These are phyloP conservation scores for Globisporangium irregulare DNA, from an alignment of 352 stramenopile species.

Conservation along the genomic window DNA sequence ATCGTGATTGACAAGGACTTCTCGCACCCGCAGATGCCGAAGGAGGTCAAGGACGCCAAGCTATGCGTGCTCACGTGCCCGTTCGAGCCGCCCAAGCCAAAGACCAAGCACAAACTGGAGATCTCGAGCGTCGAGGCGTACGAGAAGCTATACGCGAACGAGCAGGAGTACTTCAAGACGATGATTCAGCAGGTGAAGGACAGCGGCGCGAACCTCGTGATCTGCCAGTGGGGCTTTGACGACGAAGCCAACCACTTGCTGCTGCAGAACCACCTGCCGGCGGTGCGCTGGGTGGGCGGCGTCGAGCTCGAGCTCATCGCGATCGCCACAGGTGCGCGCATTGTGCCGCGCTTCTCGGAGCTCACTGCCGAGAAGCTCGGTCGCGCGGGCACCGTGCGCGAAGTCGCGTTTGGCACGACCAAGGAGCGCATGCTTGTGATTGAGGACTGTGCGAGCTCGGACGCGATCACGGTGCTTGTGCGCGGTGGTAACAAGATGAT, in stretches of 20 bases:
- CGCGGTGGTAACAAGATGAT: slow-evolving; percentile 99
- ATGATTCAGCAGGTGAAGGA: slow-evolving; percentile 99
- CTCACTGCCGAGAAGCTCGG: slow-evolving; percentile 97
- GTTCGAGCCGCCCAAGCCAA: slow-evolving; percentile 99
- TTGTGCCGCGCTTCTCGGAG: slow-evolving; percentile 98
- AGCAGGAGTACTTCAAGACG: slow-evolving; percentile 99
- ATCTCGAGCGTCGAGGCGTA: slow-evolving; percentile 98
- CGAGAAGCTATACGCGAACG: slow-evolving; percentile 94
- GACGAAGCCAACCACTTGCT: slow-evolving; percentile 99
- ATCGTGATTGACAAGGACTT: slow-evolving; percentile 99
- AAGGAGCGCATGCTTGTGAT: slow-evolving; percentile 98
- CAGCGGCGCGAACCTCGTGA: slow-evolving; percentile 97
- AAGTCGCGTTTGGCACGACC: slow-evolving; percentile 97
- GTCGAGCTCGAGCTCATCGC: slow-evolving; percentile 99
- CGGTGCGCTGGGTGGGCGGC: slow-evolving; percentile 98
- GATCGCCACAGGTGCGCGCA: slow-evolving; percentile 98
- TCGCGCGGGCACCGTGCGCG: slow-evolving; percentile 90
- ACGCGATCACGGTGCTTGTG: slow-evolving; percentile 98
- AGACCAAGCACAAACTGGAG: slow-evolving; percentile 99
- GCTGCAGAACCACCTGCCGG: slow-evolving; percentile 96
- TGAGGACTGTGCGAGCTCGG: slow-evolving; percentile 97
- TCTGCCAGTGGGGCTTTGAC: slow-evolving; percentile 99
- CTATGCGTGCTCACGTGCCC: slow-evolving; percentile 99
- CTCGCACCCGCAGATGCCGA: slow-evolving; percentile 98
- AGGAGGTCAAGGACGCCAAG: slow-evolving; percentile 96